Evolutionary conservation across 2,329 filamentous ascomycete genomes (phyloP), one percentile per base, ranked within the genome.

Genomic region (Neocatenulostroma microsporum): DNA sequence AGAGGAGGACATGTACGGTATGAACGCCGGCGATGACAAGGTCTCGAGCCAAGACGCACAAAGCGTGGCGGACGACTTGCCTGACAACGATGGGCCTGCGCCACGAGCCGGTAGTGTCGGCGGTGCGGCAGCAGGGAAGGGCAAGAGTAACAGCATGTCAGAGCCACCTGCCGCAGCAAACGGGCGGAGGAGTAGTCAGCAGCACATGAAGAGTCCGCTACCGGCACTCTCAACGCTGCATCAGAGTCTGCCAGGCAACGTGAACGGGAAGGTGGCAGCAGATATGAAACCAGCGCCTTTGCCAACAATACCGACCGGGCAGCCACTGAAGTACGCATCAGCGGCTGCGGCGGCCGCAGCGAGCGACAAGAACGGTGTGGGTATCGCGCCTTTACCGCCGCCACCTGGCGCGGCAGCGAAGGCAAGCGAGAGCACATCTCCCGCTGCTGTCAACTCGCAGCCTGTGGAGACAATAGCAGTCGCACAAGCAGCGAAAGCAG

Each of bases 41-140:
- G 79, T 83, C 43, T 96, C 89, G n/a, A 95, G 89, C 41, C 88
- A 96, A 65, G 91, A 98, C 62, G 77, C 84, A 19, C 86, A 94
- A 57, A 96, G 91, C 34, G 72, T 93, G 68, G 84, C 88, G 53
- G 89, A 95, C 44, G 89, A 96, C 24, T 61, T 73, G 25, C 67
- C 72, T 13, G 86, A 94, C n/a, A 36, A 55, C 24, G 62, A 69
- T 48, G 46, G 23, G 46, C 40, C 19, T 30, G 24, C n/a, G 19
- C n/a, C 54, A 57, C 42, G 78, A 75, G 50, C 60, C 53, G 53
- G 66, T 43, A 68, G 65, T 50, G 62, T 72, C 50, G 21, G 8
- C 3, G 8, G 26, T 10, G 26, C 26, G 9, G 14, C 33, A 19
- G 23, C 20, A 24, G 53, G 40, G 32, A 56, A 53, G 37, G 37